Base-by-base conservation (phyloP, 1,139 yeast species). In the Candida tropicalis region DNA sequence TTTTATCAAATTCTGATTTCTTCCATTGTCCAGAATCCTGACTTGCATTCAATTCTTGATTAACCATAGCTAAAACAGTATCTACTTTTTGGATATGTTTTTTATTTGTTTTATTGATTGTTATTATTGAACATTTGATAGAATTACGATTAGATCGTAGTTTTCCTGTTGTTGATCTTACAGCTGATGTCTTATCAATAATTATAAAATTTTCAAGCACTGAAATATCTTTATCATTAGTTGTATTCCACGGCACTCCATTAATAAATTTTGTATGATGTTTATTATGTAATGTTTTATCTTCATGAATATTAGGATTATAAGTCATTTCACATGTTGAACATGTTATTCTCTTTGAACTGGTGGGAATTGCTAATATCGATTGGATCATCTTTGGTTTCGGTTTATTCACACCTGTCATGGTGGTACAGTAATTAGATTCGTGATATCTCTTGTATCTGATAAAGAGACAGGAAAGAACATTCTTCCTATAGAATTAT, bases 321-420 rank as follows among this genome's bases (percentile, higher is more conserved):
- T 76, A 84, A 3, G 85, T 68, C 88, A 84, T 82, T 5, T 79
- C 79, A 61, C 91, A 84, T 25, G 64, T 65, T 7, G 60, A 47
- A 53, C 90, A 84, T 0, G 80, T 71, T 7, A 60, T 63, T 2
- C 15, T 39, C 35, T 26, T 35, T 5, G 39, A 32, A 16, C 43
- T 26, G 3, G 41, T 28, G 7, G 53, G 40, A 25, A 58, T 39
- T 4, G 41, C 45, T 31, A 58, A 39, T 1, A 50, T 38, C 2
- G 60, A 43, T 38, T 59, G 63, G 4, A 55, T 46, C 34, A 47
- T 44, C 24, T 32, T 41, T 12, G 39, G 5, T 28, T 37, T 27
- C 3, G 27, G 18, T 15, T 22, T 28, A n/a, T 12, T 27, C 4
- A 7, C 28, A 16, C 10, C 25, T 4, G 12, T 29, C 40, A 37